Evolutionary conservation across 164 flowering plant genomes (phyloP), one percentile per base, ranked within the genome.

Genomic region (Cinnamomum micranthum): DNA sequence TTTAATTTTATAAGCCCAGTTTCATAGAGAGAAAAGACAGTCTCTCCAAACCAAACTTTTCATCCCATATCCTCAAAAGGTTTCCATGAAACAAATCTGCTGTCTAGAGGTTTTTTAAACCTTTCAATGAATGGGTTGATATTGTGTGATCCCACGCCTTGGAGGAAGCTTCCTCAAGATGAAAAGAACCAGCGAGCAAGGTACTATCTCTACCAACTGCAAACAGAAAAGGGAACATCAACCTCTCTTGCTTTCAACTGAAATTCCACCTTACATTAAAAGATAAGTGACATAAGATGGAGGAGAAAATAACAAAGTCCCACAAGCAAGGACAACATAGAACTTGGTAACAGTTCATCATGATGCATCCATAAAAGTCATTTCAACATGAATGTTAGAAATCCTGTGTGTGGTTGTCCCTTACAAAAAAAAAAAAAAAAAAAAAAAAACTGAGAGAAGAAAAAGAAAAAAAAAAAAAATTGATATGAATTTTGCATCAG

Each of bases 101-200:
- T 9, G 9, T 27, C 35, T 67, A 7, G 47, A 41, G 47, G 47
- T 41, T 41, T 41, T 41, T 41, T 31, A 31, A 41, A 41, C 47
- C 19, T 71, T 84, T 82, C 81, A 94, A 71, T 87, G 92, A 69
- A 94, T 92, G 9, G 89, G 92, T 64, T 91, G 94, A 82, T 94
- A 94, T 50, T 88, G 94, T 55, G 95, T 87, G 70, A 84, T 84
- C n/a, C 92, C 89, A 17, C 95, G 93, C 78, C 89, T 92, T 11
- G 98, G 98, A 66, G 98, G 98, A 83, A 94, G 77, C 85, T 94
- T 94, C 83, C 98, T 88, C 86, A 94, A 76, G 65, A 94, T 91
- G 87, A 90, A 91, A 23, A 94, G 91, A n/a, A 92, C 97, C 78
- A 94, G 85, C 59, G 88, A 72, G 59, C 93, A 94, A 7, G 98